Conservation (phyloP, 2,329 filamentous ascomycete species). For the Fusarium armeniacum region DNA sequence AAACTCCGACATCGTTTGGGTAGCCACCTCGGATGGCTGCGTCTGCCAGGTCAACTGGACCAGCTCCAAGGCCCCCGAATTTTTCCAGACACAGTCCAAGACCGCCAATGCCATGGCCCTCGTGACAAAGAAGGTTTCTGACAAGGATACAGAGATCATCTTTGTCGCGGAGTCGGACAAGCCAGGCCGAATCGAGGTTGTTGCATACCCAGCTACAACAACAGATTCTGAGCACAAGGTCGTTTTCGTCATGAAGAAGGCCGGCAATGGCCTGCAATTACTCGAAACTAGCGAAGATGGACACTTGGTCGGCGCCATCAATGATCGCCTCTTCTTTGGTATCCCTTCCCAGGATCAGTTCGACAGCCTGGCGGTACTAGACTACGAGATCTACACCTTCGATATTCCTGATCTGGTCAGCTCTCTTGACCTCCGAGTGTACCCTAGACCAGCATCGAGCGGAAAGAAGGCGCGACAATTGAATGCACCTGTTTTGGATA, state of each 20-base stretch:
- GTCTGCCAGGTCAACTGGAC: conserved; percentile 73
- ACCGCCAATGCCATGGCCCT: conserved; percentile 63
- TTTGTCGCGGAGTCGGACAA: conserved; percentile 62
- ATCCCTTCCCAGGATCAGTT: conserved; percentile 44
- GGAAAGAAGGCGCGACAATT: conserved; percentile 47
- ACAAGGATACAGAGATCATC: conserved; percentile 60
- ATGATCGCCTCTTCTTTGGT: conserved; percentile 57
- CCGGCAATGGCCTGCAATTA: conserved; percentile 55
- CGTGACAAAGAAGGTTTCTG: conserved; percentile 56
- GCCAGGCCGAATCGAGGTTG: conserved; percentile 55
- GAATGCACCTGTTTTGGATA: conserved; percentile 68
- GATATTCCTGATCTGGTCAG: conserved; percentile 74
- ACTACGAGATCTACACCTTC: conserved; percentile 71
- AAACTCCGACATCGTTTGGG: conserved; percentile 67
- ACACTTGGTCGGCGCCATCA: conserved; percentile 63
- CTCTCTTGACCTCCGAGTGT: conserved; percentile 73
- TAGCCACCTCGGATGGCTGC: conserved; percentile 69
- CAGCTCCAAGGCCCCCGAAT: conserved; percentile 57
- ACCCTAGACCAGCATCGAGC: conserved; percentile 36
- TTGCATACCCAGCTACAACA: conserved; percentile 60
- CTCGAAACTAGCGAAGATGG: conserved; percentile 68
- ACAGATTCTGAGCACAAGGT: conserved; percentile 52
- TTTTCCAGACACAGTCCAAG: conserved; percentile 59
- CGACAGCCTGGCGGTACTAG: conserved; percentile 49
- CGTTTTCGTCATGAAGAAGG: conserved; percentile 56